phyloP scores from a whole-genome alignment of 2,329 filamentous ascomycete species.

The Neofusicoccum cordaticola region DNA sequence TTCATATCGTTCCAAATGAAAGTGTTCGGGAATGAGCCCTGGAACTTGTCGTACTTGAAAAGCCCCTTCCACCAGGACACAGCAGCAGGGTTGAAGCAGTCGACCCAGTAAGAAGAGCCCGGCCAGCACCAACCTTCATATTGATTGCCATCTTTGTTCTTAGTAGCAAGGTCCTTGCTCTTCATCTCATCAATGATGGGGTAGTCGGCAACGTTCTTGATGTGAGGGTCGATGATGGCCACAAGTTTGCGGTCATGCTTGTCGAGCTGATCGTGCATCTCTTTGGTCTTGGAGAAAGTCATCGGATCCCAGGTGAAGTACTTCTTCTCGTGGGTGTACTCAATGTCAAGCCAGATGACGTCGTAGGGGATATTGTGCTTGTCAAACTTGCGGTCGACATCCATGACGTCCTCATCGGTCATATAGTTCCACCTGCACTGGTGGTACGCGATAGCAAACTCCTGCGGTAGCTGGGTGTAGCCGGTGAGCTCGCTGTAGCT shows the following conservation, averaged over 20 bases:
- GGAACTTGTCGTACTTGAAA: conserved; percentile 85
- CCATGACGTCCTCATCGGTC: conserved; percentile 92
- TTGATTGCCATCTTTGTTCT: conserved; percentile 83
- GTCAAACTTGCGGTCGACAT: conserved; percentile 95
- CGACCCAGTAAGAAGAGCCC: conserved; percentile 92
- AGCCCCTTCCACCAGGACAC: conserved; percentile 86
- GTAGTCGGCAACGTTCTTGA: conserved; percentile 87
- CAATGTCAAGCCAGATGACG: conserved; percentile 97
- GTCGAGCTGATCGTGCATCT: conserved; percentile 86
- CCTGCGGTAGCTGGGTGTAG: conserved; percentile 84
- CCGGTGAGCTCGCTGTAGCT: conserved; percentile 88
- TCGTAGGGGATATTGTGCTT: conserved; percentile 95
- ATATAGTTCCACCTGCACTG: conserved; percentile 99
- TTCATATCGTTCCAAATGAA: conserved; percentile 99
- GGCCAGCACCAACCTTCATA: conserved; percentile 99
- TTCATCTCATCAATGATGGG: conserved; percentile 75
- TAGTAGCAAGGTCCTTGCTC: conserved; percentile 76
- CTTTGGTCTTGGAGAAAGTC: conserved; percentile 79
- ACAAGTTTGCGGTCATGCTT: conserved; percentile 85
- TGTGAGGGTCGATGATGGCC: conserved; percentile 93
- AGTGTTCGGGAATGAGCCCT: conserved; percentile 79
- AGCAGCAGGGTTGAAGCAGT: conserved; percentile 91
- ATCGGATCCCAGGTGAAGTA: conserved; percentile 97
- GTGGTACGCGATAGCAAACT: conserved; percentile 90
- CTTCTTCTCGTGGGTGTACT: conserved; percentile 95